These are phyloP conservation scores for Groenewaldozyma salmanticensis DNA, from an alignment of 805 yeast genomes.

Conservation along the genomic window DNA sequence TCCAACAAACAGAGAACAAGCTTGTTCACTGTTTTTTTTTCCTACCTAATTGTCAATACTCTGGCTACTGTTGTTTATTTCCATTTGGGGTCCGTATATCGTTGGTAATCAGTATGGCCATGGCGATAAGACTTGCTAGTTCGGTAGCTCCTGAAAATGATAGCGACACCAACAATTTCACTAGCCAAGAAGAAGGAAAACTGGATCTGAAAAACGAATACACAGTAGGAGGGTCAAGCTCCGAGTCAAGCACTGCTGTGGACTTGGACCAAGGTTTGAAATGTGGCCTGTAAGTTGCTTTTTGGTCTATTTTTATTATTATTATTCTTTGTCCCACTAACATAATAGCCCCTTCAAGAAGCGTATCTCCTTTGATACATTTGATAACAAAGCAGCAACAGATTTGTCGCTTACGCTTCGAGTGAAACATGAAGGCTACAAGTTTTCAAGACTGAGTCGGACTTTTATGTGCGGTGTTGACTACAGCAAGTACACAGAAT, in stretches of 20 bases:
- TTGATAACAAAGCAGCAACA: constrained; percentile 28
- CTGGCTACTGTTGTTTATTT: too few species aligned
- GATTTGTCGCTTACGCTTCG: constrained; percentile 31
- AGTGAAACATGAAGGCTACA: constrained; percentile 30
- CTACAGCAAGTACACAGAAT: constrained; percentile 33
- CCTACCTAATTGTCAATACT: too few species aligned
- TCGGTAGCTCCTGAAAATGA: too few species aligned
- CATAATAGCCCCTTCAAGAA: constrained; percentile 19
- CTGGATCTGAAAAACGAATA: background rate
- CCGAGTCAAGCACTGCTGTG: background rate
- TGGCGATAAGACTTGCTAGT: too few species aligned
- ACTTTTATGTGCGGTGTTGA: constrained; percentile 38
- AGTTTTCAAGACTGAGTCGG: constrained; percentile 30
- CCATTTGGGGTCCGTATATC: too few species aligned
- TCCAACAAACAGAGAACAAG: too few species aligned
- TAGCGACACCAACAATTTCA: background rate
- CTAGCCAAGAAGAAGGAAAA: background rate
- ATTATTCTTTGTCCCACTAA: background rate
- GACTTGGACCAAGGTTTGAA: background rate
- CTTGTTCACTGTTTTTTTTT: too few species aligned
- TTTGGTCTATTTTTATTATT: background rate
- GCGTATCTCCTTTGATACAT: constrained; percentile 36
- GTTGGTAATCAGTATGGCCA: too few species aligned
- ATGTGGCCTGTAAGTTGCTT: background rate
- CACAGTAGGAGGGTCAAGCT: background rate